Evolutionary conservation across 1,284 basidiomycete genomes (phyloP).

Genomic region (Melampsora larici-populina): DNA sequence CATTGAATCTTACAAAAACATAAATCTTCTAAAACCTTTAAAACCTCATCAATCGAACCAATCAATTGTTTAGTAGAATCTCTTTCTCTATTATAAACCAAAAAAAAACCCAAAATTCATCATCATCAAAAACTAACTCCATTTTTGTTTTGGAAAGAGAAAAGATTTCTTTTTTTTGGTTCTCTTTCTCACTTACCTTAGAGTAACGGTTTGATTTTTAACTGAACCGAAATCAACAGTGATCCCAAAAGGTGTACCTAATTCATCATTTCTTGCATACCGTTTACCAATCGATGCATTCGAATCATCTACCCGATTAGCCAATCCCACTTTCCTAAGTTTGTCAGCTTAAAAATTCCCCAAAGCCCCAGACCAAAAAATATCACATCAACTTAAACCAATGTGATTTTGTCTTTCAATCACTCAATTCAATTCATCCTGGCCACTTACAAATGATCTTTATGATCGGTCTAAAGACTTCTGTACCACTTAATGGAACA

Average conservation of each 20-base stretch:
- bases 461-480: constrained; percentile 79
- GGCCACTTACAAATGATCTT: constrained; percentile 87
- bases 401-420: no score
- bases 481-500: constrained; percentile 85
- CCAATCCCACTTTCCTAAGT: constrained; percentile 80
- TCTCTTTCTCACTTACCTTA: constrained; percentile 62
- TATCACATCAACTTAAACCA: no score
- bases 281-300: constrained; percentile 92
- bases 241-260: constrained; percentile 93
- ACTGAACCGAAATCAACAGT: constrained; percentile 95
- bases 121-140: neutral
- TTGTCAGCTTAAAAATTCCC: no score
- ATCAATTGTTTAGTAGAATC: constrained; percentile 43
- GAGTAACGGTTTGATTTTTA: constrained; percentile 81
- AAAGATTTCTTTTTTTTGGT: no score
- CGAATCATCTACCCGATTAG: constrained; percentile 90
- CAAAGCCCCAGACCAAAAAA: no score
- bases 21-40: constrained; percentile 27
- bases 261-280: constrained; percentile 95
- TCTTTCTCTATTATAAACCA: constrained; percentile 20
- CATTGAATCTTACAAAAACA: constrained; percentile 33
- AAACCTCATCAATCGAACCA: constrained; percentile 36
- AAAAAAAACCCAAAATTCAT: neutral
- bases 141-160: neutral
- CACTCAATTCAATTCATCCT: no score